Evolutionary conservation across 331 rosid genomes (phyloP), one percentile per base, ranked within the genome.

Genomic region (Malus hybrid): DNA sequence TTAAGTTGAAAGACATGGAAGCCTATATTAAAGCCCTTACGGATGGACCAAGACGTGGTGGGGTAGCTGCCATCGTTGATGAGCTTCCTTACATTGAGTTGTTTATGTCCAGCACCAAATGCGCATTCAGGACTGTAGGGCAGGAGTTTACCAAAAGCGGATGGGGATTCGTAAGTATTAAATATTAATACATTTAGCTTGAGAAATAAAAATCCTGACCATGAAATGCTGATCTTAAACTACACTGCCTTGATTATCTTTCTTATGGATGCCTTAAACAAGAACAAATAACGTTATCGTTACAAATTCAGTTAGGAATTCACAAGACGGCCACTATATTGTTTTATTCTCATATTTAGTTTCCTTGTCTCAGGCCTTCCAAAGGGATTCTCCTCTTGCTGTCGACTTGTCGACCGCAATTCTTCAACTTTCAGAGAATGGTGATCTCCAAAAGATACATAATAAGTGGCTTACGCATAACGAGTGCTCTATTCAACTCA

Each of bases 1-100:
- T 88, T 31, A 71, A 73, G 6, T 75, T 94, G 81, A 94, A 80
- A 79, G 70, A 57, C 72, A 82, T 69, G 83, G 87, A 83, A 20
- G 90, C 81, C 6, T 94, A 94, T 73, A 1, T 6, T 0, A 77
- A 78, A 27, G 90, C 96, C 57, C 97, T 94, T 72, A 29, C 2
- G 79, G 88, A 80, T 65, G 97, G 99, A 79, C 91, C 99, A 0
- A 73, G 3, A 3, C 54, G 36, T 57, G 98, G 97, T 28, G 99
- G 99, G 36, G 96, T 94, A 67, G 83, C 80, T 50, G 97, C 99
- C 65, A 84, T 94, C 60, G 99, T 94, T 52, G 99, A 94, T 34
- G 99, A 94, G 83, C 97, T 92, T 80, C 99, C 99, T 73, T 94
- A 94, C 61, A 65, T 94, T 81, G 91, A 94, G 79, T 71, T 86